Evolutionary conservation across 768 basidiomycete genomes (phyloP), one percentile per base, ranked within the genome.

Genomic region (Myochromella boudieri): DNA sequence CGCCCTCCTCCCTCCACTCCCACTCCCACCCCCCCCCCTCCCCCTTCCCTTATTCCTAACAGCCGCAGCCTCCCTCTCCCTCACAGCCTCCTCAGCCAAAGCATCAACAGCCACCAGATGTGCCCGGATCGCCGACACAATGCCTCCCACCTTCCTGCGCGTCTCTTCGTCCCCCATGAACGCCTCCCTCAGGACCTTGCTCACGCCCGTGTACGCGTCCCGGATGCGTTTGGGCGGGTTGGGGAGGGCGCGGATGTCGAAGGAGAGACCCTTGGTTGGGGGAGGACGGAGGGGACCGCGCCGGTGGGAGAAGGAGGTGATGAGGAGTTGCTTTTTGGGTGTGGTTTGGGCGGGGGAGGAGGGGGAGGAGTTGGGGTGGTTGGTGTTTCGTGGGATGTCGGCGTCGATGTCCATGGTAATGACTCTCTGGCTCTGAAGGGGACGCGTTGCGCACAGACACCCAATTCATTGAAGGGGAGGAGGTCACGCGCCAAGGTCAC

Each of bases 161-260:
- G 18, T 36, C 11, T 1, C 5, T 9, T 14, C 31, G 10, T 39
- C 42, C 1, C 12, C 33, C 37, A 52, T 39, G n/a, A 52, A 33
- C 11, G 36, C 36, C 12, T 11, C 24, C 0, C 51, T 24, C 1
- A 52, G 15, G 3, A 21, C 17, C 15, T 47, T 43, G 32, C 40
- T 38, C 3, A 42, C 32, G 15, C 51, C 51, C 1, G 42, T 37
- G 22, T 32, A 39, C 15, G 21, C 6, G 6, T 42, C 41, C 8
- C 51, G 41, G 14, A 47, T 2, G 10, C 29, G 22, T 7, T 39
- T 47, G 0, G 51, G 42, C 9, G 42, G 20, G 9, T 52, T 52
- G 11, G 51, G 51, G 29, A 52, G 38, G 0, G 46, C 10, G 34
- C 51, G 51, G 21, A 52, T n/a, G 38, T 52, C 51, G 31, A 52